Base-by-base conservation (phyloP, 768 basidiomycete species). In the Boletus sensibilis region DNA sequence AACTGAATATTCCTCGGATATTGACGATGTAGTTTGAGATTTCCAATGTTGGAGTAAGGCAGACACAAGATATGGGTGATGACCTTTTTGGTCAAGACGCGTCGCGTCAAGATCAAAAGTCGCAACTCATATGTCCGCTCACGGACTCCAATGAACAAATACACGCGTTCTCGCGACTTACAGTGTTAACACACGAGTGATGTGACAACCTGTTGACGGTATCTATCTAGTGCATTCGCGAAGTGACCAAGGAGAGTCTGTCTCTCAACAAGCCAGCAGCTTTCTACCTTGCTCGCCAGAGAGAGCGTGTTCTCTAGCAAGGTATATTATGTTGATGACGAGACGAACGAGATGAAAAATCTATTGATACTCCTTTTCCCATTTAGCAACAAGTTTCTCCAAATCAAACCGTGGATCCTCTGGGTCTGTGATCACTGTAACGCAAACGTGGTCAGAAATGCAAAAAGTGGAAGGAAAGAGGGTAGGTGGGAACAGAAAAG, bases 361-460 rank as follows among this genome's bases (percentile, higher is more conserved):
- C 78, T 76, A 86, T 79, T 77, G 76, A 68, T 77, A 82, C 64
- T 83, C 84, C 69, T 80, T 84, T 74, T 91, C 90, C 81, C 85
- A 86, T 69, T 85, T 83, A 42, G 80, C 79, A 70, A 92, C 67
- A 57, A 97, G 76, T 75, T 93, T 93, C 81, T 98, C 96, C 71
- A 98, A 79, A 80, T 98, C 94, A 75, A 98, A 99, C 61, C 83
- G 85, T 51, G 96, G 93, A 75, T 98, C 87, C 65, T 98, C 96
- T 40, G 94, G 92, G 79, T 99, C 86, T 61, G 93, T 89, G 62
- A 97, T 79, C 63, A 96, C 94, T 95, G 74, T 10, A 47, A 45
- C 47, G 35, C 53, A 49, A 41, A 23, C n/a, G 56, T 39, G 21
- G 53, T 64, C 49, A 68, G 59, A 54, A 38, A 38, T 43, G 35